phyloP scores from a whole-genome alignment of 169 alveolate species.

The Cytauxzoon felis region DNA sequence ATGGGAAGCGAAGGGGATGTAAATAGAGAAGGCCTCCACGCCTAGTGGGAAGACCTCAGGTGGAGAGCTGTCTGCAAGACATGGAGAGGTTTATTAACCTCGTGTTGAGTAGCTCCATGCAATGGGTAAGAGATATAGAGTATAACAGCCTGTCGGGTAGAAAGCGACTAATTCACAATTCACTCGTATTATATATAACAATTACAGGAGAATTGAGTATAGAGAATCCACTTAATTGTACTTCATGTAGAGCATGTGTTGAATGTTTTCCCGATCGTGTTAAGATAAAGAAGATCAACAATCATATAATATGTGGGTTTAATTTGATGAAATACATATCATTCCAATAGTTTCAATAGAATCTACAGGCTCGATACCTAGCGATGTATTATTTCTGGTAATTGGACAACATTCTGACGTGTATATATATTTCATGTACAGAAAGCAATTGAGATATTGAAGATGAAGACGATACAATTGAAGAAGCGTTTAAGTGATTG shows the following conservation, averaged over 20 bases:
- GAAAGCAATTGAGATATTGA: conserved; percentile 51
- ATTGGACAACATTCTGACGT: not conserved
- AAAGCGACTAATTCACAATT: no score
- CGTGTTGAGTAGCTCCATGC: no score
- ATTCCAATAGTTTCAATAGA: conserved; percentile 37
- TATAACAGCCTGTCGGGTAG: no score
- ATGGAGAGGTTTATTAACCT: no score
- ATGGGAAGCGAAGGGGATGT: no score
- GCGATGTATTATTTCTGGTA: conserved; percentile 37
- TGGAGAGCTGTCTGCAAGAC: no score
- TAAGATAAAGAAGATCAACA: conserved; percentile 73
- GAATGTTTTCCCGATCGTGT: conserved; percentile 84
- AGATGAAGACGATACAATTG: conserved; percentile 41
- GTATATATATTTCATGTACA: not conserved
- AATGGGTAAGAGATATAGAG: no score
- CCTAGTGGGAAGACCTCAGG: no score
- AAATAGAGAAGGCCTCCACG: no score
- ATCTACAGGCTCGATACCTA: conserved; percentile 52
- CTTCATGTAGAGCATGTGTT: conserved; percentile 96
- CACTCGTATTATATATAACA: not conserved
- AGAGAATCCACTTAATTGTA: conserved; percentile 88
- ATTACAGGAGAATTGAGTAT: conserved; percentile 78
- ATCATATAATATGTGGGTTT: conserved; percentile 77
- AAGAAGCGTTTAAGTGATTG: conserved; percentile 42
- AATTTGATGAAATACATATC: not conserved